A percentile compares a stretch with the other conserved stretches of the same genome.
phyloP scores from a whole-genome alignment of 1,284 basidiomycete species.

The Athelia psychrophila region DNA sequence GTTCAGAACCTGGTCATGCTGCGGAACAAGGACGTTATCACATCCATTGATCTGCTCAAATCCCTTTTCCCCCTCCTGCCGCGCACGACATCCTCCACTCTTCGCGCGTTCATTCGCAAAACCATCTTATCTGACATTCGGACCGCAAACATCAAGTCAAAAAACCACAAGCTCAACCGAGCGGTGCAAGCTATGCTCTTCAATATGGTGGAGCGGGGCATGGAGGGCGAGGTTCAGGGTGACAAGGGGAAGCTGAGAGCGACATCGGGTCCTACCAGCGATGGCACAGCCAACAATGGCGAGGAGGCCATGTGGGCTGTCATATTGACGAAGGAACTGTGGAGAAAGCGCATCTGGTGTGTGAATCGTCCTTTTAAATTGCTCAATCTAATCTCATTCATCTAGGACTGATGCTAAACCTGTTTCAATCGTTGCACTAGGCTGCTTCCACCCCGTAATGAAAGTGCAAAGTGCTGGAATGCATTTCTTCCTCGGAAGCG shows the following conservation, averaged over 20 bases:
- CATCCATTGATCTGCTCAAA: constrained; percentile 91
- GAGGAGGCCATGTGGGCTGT: constrained; percentile 99
- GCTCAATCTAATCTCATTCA: background rate
- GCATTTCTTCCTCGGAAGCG: constrained; percentile 95
- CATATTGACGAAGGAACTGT: constrained; percentile 90
- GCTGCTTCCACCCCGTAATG: constrained; percentile 90
- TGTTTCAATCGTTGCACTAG: constrained; percentile 89
- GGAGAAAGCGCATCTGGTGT: constrained; percentile 92
- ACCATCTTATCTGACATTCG: constrained; percentile 96
- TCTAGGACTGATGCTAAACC: constrained; percentile 88
- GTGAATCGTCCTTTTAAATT: constrained; percentile 17
- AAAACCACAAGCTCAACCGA: constrained; percentile 95
- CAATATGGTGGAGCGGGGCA: constrained; percentile 90
- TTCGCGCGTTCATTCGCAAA: constrained; percentile 87
- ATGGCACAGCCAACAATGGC: constrained; percentile 45
- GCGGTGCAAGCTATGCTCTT: constrained; percentile 97
- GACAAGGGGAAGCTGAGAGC: constrained; percentile 76
- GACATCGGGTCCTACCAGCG: constrained; percentile 34
- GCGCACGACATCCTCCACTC: constrained; percentile 80
- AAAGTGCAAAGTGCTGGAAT: constrained; percentile 96
- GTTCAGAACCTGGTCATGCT: constrained; percentile 92
- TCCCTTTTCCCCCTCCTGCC: constrained; percentile 93
- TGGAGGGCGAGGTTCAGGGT: constrained; percentile 77
- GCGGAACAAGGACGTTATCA: constrained; percentile 89
- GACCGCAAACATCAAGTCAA: constrained; percentile 85